Evolutionary conservation across 2,329 filamentous ascomycete species (phyloP), one percentile per base, ranked within the genome.

Genomic region (Chaetomium sp.): DNA sequence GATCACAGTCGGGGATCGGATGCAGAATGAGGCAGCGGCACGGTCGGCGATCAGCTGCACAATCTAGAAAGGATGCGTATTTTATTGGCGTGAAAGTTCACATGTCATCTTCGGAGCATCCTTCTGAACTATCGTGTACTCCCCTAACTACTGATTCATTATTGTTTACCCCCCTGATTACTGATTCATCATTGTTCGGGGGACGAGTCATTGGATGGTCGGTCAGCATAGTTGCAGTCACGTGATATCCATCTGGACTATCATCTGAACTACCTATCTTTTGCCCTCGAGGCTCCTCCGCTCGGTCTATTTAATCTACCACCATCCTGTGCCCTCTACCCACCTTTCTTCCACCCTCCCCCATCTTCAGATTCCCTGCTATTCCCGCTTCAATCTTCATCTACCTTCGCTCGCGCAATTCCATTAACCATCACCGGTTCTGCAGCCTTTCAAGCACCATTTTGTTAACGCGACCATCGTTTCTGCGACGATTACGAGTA

Each of bases 361-460:
- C n/a, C 38, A 33, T 21, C 42, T 47, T 16, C 51, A 33, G 7
- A 5, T 50, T 23, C 12, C 21, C 25, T 21, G 12, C 54, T 5
- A 13, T 45, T 27, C 8, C 35, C 35, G 55, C 60, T 49, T 33
- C 50, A 27, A 31, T 19, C 56, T 35, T 64, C 57, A 31, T 58
- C n/a, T 25, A 31, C 21, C 38, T 27, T 16, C 50, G 50, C 29
- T 6, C 50, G 6, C n/a, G 23, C 38, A 6, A 5, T 29, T 21
- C 21, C 25, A 29, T 27, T 53, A 53, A 53, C 38, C 50, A 53
- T 21, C n/a, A 21, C 25, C 16, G 6, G 12, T 13, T 53, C 7
- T 19, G 6, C 50, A 53, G 27, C 23, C 7, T 10, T 10, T 19
- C 25, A 12, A 53, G 29, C 38, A 42, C 5, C 23, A 19, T 8